phyloP scores from a whole-genome alignment of 805 yeast genomes.

The Candida glaebosa region DNA sequence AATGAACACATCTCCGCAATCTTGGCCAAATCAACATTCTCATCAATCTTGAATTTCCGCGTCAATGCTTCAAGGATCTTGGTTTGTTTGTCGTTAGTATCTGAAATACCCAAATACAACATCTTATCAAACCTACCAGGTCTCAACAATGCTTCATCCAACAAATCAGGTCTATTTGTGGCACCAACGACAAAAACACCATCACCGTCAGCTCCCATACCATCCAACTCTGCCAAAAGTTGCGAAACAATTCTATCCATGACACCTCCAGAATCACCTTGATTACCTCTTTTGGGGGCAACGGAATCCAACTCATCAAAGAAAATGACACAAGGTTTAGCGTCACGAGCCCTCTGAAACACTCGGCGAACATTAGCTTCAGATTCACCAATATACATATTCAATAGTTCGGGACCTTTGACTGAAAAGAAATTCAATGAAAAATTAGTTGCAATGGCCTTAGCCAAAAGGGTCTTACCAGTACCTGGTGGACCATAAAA shows the following conservation, averaged over 20 bases:
- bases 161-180: constrained; percentile 90
- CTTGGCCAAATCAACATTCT: constrained; percentile 52
- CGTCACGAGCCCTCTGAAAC: constrained; percentile 92
- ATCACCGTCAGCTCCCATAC: constrained; percentile 72
- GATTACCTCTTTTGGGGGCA: constrained; percentile 97
- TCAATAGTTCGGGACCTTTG: constrained; percentile 93
- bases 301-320: constrained; percentile 97
- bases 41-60: constrained; percentile 65
- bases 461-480: constrained; percentile 92
- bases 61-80: constrained; percentile 87
- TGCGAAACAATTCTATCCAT: constrained; percentile 99
- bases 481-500: constrained; percentile 99
- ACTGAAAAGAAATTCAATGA: constrained; percentile 93
- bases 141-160: constrained; percentile 89
- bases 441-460: constrained; percentile 95
- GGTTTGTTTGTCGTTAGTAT: constrained; percentile 82
- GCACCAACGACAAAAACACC: constrained; percentile 99
- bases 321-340: constrained; percentile 95
- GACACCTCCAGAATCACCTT: constrained; percentile 98
- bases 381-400: constrained; percentile 98
- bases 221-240: constrained; percentile 89
- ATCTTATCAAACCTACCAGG: constrained; percentile 96
- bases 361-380: constrained; percentile 96
- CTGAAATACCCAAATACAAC: constrained; percentile 90
- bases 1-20: constrained; percentile 76